phyloP scores from a whole-genome alignment of 768 basidiomycete species.

The Multifurca ochricompacta region DNA sequence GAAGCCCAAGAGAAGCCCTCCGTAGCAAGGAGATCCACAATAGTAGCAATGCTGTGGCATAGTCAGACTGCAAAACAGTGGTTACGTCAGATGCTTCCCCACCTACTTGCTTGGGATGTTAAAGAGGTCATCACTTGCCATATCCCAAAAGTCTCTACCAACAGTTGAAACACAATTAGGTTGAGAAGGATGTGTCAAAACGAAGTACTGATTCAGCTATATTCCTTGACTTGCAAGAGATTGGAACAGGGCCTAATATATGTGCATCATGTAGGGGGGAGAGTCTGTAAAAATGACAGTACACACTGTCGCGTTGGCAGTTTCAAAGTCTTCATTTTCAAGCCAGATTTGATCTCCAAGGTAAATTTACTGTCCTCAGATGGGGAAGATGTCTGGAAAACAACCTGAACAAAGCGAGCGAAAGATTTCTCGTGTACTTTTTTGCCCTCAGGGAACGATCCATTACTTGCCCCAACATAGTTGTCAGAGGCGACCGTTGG shows the following conservation, averaged over 20 bases:
- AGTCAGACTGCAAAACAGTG: neutral
- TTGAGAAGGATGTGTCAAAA: constrained; percentile 5
- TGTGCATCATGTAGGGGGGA: neutral
- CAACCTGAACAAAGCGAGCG: constrained; percentile 4
- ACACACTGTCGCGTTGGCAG: neutral
- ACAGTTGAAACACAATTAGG: constrained; percentile 8
- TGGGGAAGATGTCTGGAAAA: too few species aligned
- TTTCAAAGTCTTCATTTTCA: constrained; percentile 5
- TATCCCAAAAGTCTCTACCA: constrained; percentile 4
- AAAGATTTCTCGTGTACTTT: neutral
- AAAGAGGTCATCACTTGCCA: constrained; percentile 3
- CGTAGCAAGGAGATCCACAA: neutral
- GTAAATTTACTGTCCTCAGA: too few species aligned
- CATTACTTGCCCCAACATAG: constrained; percentile 2
- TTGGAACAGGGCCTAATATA: neutral
- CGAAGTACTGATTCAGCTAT: neutral
- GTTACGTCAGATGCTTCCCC: neutral
- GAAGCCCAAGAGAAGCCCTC: neutral
- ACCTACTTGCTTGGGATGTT: constrained; percentile 8
- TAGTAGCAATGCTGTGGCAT: neutral
- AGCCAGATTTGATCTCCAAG: too few species aligned
- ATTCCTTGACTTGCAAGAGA: constrained; percentile 1
- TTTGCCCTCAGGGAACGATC: neutral
- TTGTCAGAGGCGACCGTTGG: neutral
- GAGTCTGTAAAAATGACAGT: neutral